Conservation (phyloP, 1,284 basidiomycete genomes). For the Spongiforma sp. region DNA sequence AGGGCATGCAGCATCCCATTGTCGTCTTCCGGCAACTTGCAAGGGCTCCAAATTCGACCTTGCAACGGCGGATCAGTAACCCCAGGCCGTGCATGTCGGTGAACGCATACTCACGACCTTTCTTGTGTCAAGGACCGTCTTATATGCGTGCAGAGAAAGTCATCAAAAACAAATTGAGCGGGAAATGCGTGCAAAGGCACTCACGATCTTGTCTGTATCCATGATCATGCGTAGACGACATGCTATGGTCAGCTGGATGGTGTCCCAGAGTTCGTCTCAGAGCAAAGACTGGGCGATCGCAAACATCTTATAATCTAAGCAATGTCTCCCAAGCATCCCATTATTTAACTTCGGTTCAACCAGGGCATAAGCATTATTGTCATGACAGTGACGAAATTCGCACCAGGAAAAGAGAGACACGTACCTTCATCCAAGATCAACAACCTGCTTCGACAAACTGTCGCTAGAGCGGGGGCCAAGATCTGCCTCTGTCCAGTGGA, state of each 20-base stretch:
- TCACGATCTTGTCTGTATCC: constrained; percentile 60
- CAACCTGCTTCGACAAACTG: constrained; percentile 35
- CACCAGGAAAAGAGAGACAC: constrained; percentile 10
- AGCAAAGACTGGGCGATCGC: constrained; percentile 37
- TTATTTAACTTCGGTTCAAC: constrained; percentile 1
- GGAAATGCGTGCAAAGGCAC: constrained; percentile 6
- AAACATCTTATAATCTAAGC: constrained; percentile 35
- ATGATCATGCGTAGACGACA: constrained; percentile 76
- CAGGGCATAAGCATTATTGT: too few relatives aligned
- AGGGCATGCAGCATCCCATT: constrained; percentile 52
- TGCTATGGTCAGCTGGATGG: constrained; percentile 69
- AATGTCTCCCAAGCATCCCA: neutral
- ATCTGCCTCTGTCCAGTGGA: constrained; percentile 77
- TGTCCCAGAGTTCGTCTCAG: constrained; percentile 50
- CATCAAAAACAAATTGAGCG: constrained; percentile 26
- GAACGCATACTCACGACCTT: constrained; percentile 35
- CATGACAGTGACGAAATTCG: neutral
- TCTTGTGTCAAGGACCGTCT: constrained; percentile 45
- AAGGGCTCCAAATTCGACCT: constrained; percentile 53
- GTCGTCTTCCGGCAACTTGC: constrained; percentile 50
- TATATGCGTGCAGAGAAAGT: constrained; percentile 8
- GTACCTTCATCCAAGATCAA: constrained; percentile 42
- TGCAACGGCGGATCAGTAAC: neutral
- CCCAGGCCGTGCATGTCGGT: neutral
- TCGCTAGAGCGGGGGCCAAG: constrained; percentile 49